Base-by-base conservation (phyloP, 2,329 filamentous ascomycete species). In the Nothophoma quercina region DNA sequence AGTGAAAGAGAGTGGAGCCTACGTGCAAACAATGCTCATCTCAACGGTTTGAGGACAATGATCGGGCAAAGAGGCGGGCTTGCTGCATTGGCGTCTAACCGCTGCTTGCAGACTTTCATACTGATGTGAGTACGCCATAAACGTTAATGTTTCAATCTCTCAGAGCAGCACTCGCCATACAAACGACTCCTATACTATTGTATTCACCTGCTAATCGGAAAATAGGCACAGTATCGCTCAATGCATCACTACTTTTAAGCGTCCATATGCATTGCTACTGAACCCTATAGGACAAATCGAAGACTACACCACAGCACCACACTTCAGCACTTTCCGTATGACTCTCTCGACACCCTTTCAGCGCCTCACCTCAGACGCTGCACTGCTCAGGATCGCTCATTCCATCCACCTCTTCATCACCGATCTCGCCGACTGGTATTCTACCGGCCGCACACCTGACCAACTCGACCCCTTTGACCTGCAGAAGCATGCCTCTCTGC, bases 51-150 rank as follows among this genome's bases (percentile, higher is more conserved):
- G 6, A 57, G 47, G 35, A 60, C 60, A 1, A 73, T 73, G 70
- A 68, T 73, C 16, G 15, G 55, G n/a, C 70, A 71, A 50, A 62
- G 70, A 61, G 70, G 69, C 3, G 70, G 70, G 9, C 65, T 73
- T 41, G 52, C 60, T 22, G 62, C 59, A 5, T 41, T 73, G 19
- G 40, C 33, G 29, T 58, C 59, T 12, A 73, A 70, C 38, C 57
- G 57, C 23, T 69, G 66, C 50, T 47, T 73, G 33, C 69, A 73
- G 39, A 60, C 63, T 1, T 72, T 69, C 41, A 59, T 73, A 19
- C 46, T 73, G 21, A 65, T 69, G 70, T 72, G 46, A 67, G 68
- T 53, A 15, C 15, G 26, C 38, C 23, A 32, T 19, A 12, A 13
- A 23, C n/a, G 19, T 22, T 15, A 23, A 7, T n/a, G n/a, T n/a